phyloP scores from a whole-genome alignment of 139 green algal species.

The Yamagishiella unicocca region DNA sequence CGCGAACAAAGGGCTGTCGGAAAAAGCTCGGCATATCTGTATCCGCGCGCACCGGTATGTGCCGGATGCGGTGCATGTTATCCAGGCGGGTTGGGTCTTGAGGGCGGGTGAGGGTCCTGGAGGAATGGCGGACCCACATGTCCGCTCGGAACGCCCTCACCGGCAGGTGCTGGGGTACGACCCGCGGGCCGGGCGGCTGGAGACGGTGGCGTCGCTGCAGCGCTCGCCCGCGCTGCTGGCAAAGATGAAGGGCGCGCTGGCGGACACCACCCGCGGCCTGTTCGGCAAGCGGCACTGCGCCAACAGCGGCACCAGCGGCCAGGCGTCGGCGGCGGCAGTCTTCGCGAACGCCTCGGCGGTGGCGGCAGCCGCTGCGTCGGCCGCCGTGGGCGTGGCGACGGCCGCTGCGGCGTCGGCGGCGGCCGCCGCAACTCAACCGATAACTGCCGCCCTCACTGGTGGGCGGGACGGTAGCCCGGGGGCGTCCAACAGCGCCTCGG shows the following conservation, averaged over 20 bases:
- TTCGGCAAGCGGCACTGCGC: constrained; percentile 34
- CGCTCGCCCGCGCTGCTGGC: constrained; percentile 16
- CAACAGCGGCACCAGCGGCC: not conserved
- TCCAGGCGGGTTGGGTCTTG: too few species aligned
- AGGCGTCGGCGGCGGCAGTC: not conserved
- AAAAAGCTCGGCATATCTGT: too few species aligned
- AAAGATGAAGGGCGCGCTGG: not conserved
- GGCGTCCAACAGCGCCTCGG: too few species aligned
- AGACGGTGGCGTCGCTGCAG: constrained; percentile 43
- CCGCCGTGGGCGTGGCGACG: not conserved
- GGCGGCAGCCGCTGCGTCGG: not conserved
- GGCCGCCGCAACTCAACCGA: too few species aligned
- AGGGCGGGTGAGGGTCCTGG: too few species aligned
- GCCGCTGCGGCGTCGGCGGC: not conserved
- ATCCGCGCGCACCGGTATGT: too few species aligned
- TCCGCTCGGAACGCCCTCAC: too few species aligned
- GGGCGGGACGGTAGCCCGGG: too few species aligned
- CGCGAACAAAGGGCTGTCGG: too few species aligned
- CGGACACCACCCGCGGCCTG: not conserved
- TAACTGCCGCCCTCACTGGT: too few species aligned
- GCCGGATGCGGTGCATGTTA: too few species aligned
- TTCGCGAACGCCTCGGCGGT: not conserved
- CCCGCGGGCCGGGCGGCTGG: not conserved
- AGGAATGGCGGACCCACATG: too few species aligned
- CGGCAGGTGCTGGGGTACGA: constrained; percentile 7